Evolutionary conservation across 176 grass and related monocot genomes (phyloP).

Genomic region (Oryza rufipogon): DNA sequence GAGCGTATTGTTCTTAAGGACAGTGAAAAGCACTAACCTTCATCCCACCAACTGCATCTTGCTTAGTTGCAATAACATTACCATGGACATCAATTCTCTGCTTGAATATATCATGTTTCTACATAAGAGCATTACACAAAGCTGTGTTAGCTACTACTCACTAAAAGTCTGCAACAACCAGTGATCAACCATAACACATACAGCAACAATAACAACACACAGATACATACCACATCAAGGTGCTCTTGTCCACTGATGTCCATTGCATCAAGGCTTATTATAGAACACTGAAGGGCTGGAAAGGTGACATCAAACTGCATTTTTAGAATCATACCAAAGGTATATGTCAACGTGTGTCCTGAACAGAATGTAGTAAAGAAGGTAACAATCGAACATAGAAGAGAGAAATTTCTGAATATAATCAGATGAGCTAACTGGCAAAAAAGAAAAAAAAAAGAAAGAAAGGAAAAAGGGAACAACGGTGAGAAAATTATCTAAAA

Average conservation of each 20-base stretch:
- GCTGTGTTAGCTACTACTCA: conserved; percentile 21
- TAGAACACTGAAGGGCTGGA: conserved; percentile 93
- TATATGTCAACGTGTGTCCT: conserved; percentile 38
- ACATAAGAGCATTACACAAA: conserved; percentile 42
- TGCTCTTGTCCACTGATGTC: conserved; percentile 96
- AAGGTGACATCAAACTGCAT: conserved; percentile 96
- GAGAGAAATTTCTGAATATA: conserved; percentile 18
- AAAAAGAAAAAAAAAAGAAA: neutral
- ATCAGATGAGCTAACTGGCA: neutral
- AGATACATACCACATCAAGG: conserved; percentile 83
- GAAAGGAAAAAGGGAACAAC: neutral
- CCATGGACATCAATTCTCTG: conserved; percentile 82
- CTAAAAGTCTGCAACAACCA: neutral
- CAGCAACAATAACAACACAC: conserved; percentile 35
- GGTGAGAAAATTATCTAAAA: conserved; percentile 8
- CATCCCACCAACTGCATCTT: conserved; percentile 87
- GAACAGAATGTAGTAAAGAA: conserved; percentile 24
- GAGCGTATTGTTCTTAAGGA: conserved; percentile 5
- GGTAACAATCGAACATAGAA: conserved; percentile 4
- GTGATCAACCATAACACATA: neutral
- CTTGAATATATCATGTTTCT: conserved; percentile 97
- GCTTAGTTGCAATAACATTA: conserved; percentile 79
- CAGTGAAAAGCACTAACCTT: conserved; percentile 61
- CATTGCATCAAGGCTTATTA: conserved; percentile 93
- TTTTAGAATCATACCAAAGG: conserved; percentile 37